A percentile compares a stretch with the other conserved stretches of the same genome.
Conservation (phyloP, 2,329 filamentous ascomycete genomes). For the Coniochaeta prunicola region DNA sequence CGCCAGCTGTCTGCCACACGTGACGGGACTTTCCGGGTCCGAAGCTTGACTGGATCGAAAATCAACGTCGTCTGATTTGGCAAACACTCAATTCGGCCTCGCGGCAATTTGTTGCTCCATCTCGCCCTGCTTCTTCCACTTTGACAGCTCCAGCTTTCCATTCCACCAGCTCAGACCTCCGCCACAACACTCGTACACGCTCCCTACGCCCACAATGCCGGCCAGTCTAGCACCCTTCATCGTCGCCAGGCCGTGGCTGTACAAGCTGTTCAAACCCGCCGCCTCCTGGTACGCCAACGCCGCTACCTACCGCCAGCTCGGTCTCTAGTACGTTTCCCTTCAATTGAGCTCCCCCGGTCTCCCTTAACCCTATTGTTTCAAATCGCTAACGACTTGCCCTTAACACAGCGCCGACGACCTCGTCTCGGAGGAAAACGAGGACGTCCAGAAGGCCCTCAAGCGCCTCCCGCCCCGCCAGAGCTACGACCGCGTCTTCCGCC, state of each 20-base stretch:
- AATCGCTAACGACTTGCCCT: background rate
- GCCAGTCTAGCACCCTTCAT: conserved; percentile 56
- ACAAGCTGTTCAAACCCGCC: conserved; percentile 69
- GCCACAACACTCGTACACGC: conserved; percentile 21
- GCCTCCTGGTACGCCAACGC: conserved; percentile 85
- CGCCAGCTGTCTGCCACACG: background rate
- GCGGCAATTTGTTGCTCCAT: conserved; percentile 14
- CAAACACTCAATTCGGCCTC: conserved; percentile 5
- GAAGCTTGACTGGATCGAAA: conserved; percentile 5
- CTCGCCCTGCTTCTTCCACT: conserved; percentile 2
- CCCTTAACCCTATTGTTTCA: background rate
- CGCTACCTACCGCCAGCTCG: conserved; percentile 87
- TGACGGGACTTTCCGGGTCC: background rate
- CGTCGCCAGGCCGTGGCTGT: conserved; percentile 78
- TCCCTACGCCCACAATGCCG: background rate
- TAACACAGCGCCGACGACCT: conserved; percentile 77
- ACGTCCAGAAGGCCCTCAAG: conserved; percentile 80
- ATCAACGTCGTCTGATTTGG: conserved; percentile 9
- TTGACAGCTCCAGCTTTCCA: conserved; percentile 8
- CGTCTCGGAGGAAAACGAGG: conserved; percentile 85
- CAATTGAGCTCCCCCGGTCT: background rate
- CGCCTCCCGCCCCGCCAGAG: conserved; percentile 83
- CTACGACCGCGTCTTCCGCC: conserved; percentile 96
- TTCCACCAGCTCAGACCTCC: conserved; percentile 8
- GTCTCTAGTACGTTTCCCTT: conserved; percentile 60